Evolutionary conservation across 352 stramenopile species (phyloP).

Genomic region (Globisporangium paroecandrum): DNA sequence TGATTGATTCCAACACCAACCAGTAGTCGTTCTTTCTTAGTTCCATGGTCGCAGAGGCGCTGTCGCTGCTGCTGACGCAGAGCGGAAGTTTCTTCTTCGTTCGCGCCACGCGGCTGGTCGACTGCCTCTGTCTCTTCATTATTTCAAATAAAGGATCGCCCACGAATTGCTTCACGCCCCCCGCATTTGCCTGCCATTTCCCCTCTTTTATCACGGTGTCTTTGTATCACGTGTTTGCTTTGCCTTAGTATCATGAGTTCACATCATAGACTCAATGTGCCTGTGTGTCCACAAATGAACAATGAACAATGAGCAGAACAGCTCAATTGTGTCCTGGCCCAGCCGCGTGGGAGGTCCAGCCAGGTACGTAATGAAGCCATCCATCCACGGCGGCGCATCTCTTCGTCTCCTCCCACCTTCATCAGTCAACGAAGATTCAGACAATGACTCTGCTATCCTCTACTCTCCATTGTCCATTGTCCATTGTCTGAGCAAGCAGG

Average conservation of each 20-base stretch:
- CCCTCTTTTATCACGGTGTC: neutral
- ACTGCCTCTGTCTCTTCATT: conserved; percentile 58
- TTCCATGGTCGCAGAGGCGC: conserved; percentile 35
- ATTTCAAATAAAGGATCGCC: conserved; percentile 75
- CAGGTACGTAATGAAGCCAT: neutral
- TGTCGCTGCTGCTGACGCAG: conserved; percentile 15
- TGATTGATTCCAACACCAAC: conserved; percentile 9
- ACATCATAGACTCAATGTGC: neutral
- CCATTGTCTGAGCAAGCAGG: neutral
- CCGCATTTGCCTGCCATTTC: conserved; percentile 1
- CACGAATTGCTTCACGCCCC: conserved; percentile 19
- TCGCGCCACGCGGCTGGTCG: neutral
- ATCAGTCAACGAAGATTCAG: neutral
- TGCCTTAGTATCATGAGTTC: neutral
- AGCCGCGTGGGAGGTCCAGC: neutral
- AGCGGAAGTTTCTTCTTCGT: no score
- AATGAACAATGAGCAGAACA: neutral
- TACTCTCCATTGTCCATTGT: neutral
- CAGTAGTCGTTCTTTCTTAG: conserved; percentile 30
- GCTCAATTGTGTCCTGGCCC: neutral
- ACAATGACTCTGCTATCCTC: neutral
- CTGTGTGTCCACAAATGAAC: neutral
- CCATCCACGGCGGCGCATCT: neutral
- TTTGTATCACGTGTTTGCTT: neutral
- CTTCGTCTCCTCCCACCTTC: neutral